Evolutionary conservation across 257 asterid genomes (phyloP).

Genomic region (Leonotis leonurus): DNA sequence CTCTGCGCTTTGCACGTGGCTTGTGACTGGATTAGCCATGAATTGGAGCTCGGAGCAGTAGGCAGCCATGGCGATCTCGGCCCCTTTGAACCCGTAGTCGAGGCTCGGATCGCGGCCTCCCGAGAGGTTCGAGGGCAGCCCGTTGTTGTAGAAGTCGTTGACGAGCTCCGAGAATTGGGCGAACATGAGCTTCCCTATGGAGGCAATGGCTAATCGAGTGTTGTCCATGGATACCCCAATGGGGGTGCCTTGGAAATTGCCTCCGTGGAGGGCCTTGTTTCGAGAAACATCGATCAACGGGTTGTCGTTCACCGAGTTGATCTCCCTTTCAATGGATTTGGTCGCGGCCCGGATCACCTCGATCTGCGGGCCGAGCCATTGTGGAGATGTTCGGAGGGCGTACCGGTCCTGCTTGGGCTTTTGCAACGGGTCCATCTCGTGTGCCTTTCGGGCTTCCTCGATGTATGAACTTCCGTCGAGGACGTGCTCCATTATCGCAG

Average conservation of each 20-base stretch:
- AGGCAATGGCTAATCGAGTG: conserved; percentile 31
- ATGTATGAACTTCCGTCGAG: conserved; percentile 30
- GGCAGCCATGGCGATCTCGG: conserved; percentile 35
- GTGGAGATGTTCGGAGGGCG: conserved; percentile 41
- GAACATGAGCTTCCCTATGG: conserved; percentile 35
- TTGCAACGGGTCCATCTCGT: conserved; percentile 28
- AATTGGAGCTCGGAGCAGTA: conserved; percentile 39
- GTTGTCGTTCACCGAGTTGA: conserved; percentile 36
- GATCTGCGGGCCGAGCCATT: conserved; percentile 40
- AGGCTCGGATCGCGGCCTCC: conserved; percentile 44
- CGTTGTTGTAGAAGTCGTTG: conserved; percentile 37
- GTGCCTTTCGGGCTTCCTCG: conserved; percentile 21
- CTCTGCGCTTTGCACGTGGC: conserved; percentile 38
- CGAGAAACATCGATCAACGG: conserved; percentile 32
- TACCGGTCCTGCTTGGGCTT: conserved; percentile 40
- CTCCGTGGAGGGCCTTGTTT: conserved; percentile 35
- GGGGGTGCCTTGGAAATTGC: conserved; percentile 42
- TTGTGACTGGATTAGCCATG: conserved; percentile 38
- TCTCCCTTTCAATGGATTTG: conserved; percentile 33
- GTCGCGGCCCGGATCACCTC: conserved; percentile 38
- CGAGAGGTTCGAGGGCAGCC: conserved; percentile 30
- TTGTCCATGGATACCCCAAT: conserved; percentile 43
- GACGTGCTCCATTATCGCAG: conserved; percentile 37
- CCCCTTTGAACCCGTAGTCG: conserved; percentile 37
- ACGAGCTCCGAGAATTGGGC: conserved; percentile 32